Evolutionary conservation across 805 yeast genomes (phyloP).

Genomic region (Yamadazyma sp.): DNA sequence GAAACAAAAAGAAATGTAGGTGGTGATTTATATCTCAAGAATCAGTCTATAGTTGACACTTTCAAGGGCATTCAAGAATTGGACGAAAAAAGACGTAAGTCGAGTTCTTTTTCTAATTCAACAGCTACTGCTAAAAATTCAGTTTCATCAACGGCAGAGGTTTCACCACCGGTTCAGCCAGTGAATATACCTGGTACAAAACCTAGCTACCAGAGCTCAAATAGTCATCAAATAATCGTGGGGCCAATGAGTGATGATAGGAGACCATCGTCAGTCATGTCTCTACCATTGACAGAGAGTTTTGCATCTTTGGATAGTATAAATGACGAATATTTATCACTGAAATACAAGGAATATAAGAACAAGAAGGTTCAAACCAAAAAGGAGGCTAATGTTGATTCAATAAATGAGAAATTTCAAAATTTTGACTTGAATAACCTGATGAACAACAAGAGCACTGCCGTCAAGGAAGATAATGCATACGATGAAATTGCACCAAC

Average conservation of each 20-base stretch:
- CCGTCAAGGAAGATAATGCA: constrained; percentile 13
- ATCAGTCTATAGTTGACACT: constrained; percentile 41
- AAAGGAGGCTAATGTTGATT: constrained; percentile 11
- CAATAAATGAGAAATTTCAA: constrained; percentile 31
- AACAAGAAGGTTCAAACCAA: constrained; percentile 12
- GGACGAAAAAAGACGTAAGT: constrained; percentile 37
- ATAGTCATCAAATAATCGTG: constrained; percentile 21
- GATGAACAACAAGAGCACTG: constrained; percentile 28
- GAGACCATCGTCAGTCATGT: constrained; percentile 64
- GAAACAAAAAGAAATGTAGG: constrained; percentile 46
- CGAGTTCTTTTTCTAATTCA: constrained; percentile 20
- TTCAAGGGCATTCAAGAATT: constrained; percentile 41
- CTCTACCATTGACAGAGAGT: constrained; percentile 67
- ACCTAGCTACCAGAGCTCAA: not conserved
- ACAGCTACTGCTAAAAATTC: constrained; percentile 17
- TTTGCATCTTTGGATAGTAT: constrained; percentile 76
- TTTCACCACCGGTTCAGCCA: constrained; percentile 8
- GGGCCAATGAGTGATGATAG: constrained; percentile 29
- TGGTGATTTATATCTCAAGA: constrained; percentile 41
- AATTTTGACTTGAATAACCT: constrained; percentile 33
- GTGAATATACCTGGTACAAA: constrained; percentile 10
- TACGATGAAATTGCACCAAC: constrained; percentile 17
- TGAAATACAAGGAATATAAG: constrained; percentile 35
- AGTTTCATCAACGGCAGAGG: constrained; percentile 8
- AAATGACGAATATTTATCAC: constrained; percentile 52